Conservation (phyloP, 345 rosid species). For the Gossypium sturtianum region DNA sequence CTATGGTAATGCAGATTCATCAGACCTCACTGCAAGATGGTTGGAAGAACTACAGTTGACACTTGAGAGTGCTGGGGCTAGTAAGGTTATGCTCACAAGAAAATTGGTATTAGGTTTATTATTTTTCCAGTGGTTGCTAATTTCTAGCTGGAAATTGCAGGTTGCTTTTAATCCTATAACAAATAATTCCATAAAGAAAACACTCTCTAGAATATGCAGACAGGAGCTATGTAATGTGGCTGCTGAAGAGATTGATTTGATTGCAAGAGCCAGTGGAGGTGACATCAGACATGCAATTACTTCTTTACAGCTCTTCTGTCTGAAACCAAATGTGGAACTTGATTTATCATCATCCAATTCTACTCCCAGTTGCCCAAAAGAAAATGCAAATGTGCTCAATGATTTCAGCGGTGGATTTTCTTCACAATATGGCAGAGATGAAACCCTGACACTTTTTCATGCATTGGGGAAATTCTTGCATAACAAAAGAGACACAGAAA, state of each 20-base stretch:
- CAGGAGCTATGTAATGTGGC: constrained; percentile 53
- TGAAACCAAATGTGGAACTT: constrained; percentile 35
- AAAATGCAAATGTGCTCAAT: constrained; percentile 26
- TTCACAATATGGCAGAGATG: constrained; percentile 65
- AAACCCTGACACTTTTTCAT: constrained; percentile 79
- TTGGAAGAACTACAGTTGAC: constrained; percentile 61
- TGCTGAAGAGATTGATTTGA: constrained; percentile 60
- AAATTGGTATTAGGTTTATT: constrained; percentile 13
- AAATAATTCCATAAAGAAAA: constrained; percentile 67
- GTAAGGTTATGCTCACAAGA: constrained; percentile 57
- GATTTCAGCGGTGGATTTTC: constrained; percentile 37
- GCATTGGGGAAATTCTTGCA: constrained; percentile 96
- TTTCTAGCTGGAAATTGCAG: constrained; percentile 40
- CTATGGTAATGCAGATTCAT: constrained; percentile 48
- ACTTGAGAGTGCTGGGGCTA: constrained; percentile 79
- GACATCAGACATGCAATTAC: constrained; percentile 92
- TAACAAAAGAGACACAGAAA: constrained; percentile 75
- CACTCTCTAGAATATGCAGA: constrained; percentile 66
- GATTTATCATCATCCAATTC: constrained; percentile 25
- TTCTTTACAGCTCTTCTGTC: constrained; percentile 71
- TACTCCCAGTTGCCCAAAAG: constrained; percentile 20
- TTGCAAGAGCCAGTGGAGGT: constrained; percentile 82
- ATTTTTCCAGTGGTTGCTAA: constrained; percentile 17
- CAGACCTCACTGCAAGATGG: constrained; percentile 38
- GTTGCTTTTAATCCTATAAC: constrained; percentile 84